Evolutionary conservation across 176 grass and related monocot genomes (phyloP).

Genomic region (bread wheat (Triticum aestivum)): DNA sequence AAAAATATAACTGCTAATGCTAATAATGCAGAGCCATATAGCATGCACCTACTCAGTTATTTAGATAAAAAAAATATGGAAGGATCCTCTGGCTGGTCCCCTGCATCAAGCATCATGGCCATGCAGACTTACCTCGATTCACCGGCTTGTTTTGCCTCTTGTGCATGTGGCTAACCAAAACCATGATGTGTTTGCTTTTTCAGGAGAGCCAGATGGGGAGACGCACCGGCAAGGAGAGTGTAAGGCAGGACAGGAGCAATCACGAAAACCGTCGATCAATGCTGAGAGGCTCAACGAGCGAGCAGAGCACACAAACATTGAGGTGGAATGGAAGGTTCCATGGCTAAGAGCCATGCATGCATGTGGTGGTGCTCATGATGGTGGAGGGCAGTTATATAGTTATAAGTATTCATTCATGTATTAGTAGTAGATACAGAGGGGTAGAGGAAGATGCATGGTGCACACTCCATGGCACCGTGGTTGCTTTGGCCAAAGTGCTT

Average conservation of each 20-base stretch:
- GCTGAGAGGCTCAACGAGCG: too few species aligned
- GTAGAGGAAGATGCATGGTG: neutral
- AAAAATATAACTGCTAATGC: conserved; percentile 13
- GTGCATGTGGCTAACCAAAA: conserved; percentile 28
- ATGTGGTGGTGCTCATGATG: conserved; percentile 38
- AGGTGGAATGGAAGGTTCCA: conserved; percentile 33
- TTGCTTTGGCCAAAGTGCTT: conserved; percentile 44
- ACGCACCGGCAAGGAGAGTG: conserved; percentile 43
- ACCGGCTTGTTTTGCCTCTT: neutral
- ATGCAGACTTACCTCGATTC: conserved; percentile 34
- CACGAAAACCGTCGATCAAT: too few species aligned
- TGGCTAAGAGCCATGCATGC: conserved; percentile 4
- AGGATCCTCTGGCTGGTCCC: neutral
- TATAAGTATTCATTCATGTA: conserved; percentile 34
- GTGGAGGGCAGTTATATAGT: conserved; percentile 27
- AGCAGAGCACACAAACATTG: neutral
- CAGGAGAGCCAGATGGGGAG: conserved; percentile 63
- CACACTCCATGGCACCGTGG: neutral
- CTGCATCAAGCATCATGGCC: neutral
- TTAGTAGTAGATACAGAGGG: neutral
- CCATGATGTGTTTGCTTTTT: conserved; percentile 13
- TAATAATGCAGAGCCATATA: neutral
- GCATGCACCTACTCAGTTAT: neutral
- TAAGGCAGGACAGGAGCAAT: neutral
- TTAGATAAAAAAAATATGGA: neutral